These are phyloP conservation scores for Fusarium domesticum DNA, from an alignment of 2,329 filamentous ascomycete species.

Conservation along the genomic window DNA sequence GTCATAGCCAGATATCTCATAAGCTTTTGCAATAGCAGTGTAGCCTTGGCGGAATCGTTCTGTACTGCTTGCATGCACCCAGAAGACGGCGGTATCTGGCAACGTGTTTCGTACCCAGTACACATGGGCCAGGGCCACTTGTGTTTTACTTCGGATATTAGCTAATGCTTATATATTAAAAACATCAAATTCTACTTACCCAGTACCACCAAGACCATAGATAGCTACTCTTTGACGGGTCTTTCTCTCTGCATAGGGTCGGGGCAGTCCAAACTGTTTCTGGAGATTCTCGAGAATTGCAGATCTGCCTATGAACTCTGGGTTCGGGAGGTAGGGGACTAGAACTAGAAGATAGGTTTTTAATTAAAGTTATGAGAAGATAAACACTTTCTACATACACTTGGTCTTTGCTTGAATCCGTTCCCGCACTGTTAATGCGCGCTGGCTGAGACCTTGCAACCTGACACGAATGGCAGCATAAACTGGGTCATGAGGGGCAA, in stretches of 20 bases:
- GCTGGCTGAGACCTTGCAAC: constrained; percentile 4
- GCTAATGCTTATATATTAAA: neutral
- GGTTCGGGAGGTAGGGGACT: constrained; percentile 10
- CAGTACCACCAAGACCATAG: constrained; percentile 6
- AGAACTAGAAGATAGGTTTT: constrained; percentile 3
- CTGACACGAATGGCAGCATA: neutral
- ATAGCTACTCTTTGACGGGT: constrained; percentile 3
- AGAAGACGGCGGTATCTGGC: constrained; percentile 27
- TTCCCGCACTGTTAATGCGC: neutral
- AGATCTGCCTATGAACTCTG: constrained; percentile 5
- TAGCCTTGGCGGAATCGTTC: constrained; percentile 32
- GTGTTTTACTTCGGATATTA: constrained; percentile 3
- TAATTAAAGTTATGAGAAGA: neutral
- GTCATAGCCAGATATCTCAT: constrained; percentile 27
- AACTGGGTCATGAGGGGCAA: constrained; percentile 13
- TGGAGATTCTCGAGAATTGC: constrained; percentile 3
- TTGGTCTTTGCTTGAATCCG: constrained; percentile 2
- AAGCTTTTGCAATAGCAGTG: constrained; percentile 29
- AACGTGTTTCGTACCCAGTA: constrained; percentile 1
- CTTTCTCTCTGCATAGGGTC: neutral
- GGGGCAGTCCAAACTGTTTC: constrained; percentile 3
- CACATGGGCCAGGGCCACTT: constrained; percentile 21
- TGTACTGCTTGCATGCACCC: constrained; percentile 31
- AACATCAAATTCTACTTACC: neutral
- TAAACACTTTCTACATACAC: constrained; percentile 4